Conservation (phyloP, 2,329 filamentous ascomycete species). For the Xylaria multiplex region DNA sequence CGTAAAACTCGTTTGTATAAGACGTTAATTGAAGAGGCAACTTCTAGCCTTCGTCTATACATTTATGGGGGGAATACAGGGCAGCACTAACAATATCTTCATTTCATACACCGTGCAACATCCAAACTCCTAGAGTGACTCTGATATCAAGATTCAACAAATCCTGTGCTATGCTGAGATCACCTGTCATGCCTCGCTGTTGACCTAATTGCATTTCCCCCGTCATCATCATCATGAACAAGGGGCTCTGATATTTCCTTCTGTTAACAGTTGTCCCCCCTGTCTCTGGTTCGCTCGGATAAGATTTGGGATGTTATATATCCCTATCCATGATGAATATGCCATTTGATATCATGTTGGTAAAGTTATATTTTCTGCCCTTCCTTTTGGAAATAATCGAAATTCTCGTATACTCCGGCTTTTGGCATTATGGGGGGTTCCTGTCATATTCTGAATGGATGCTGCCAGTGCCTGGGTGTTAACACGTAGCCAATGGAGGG, state of each 20-base stretch:
- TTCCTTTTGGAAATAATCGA: not conserved
- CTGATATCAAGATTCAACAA: constrained; percentile 24
- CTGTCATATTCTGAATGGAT: not conserved
- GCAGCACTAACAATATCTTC: constrained; percentile 14
- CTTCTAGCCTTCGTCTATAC: constrained; percentile 19
- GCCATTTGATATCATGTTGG: constrained; percentile 15
- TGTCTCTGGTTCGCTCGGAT: constrained; percentile 2
- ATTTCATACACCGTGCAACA: constrained; percentile 18
- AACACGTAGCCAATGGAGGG: constrained; percentile 4
- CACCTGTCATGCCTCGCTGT: constrained; percentile 27
- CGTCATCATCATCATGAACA: constrained; percentile 36
- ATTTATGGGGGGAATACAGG: constrained; percentile 13
- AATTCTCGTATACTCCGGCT: constrained; percentile 6
- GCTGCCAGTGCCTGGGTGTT: not conserved
- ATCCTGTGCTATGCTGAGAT: constrained; percentile 34
- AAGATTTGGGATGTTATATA: constrained; percentile 8
- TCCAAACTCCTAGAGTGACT: constrained; percentile 22
- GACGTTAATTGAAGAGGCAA: constrained; percentile 15
- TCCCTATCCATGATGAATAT: constrained; percentile 15
- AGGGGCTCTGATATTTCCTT: constrained; percentile 7
- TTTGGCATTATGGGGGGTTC: constrained; percentile 2
- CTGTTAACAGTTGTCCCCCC: constrained; percentile 15
- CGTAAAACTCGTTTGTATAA: constrained; percentile 5
- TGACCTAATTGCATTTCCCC: constrained; percentile 30
- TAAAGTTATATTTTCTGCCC: constrained; percentile 10